Base-by-base conservation (phyloP, 495 filamentous ascomycete genomes). In the Hypoxylon lienhwacheense region DNA sequence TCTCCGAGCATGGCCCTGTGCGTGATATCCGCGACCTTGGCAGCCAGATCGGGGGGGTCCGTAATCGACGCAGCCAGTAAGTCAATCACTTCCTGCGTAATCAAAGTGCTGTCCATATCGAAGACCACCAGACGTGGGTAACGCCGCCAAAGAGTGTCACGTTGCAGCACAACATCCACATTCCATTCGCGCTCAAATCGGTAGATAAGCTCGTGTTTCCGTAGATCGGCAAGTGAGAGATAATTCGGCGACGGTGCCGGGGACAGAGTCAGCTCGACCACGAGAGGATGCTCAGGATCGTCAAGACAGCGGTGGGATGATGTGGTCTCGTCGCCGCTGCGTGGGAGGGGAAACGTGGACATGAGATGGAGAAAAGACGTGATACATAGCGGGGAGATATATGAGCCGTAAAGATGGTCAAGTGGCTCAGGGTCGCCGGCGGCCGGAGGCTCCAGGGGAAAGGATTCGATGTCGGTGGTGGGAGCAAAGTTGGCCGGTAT, bases 31-130 rank as follows among this genome's bases (percentile, higher is more conserved):
- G 76, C 71, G 1, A 81, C 70, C 35, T 74, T 65, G 8, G 66
- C 71, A 22, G 71, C 85, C 7, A 91, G 79, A 34, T 88, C 88
- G 1, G 76, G 74, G 19, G 73, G 76, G 34, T 77, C 70, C 12
- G 66, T 70, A 43, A 93, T 83, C 22, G 84, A 84, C 25, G 84
- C 82, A 15, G 93, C 93, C 46, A 98, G 85, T 63, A 97, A 84
- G 62, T 98, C 93, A 63, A 98, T 96, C 16, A 95, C 89, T 74
- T 98, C 93, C 65, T 98, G 90, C 49, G 91, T 82, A 59, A 98
- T 97, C 47, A 98, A 77, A 0, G 93, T 98, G 53, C 86, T 90
- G 70, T 98, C 93, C 93, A 98, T 98, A 66, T 98, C 93, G 61
- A 98, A 98, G 19, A 95, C 84, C 1, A 88, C 91, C 4, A 98